A percentile compares a stretch with the other conserved stretches of the same genome.
Evolutionary conservation across 106 monocot species (phyloP).

Genomic region (Dioscorea dumetorum): DNA sequence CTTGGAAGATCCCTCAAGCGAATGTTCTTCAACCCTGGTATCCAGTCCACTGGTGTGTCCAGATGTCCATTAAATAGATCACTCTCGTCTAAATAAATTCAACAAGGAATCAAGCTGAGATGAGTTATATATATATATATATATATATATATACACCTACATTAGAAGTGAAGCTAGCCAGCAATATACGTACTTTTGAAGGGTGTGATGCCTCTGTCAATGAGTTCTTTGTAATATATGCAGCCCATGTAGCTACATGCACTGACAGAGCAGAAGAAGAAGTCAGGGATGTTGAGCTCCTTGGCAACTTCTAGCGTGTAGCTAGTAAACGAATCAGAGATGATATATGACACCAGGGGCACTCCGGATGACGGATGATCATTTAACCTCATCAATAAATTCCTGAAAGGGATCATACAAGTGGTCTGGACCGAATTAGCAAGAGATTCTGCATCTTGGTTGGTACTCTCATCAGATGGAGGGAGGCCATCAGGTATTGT

Average conservation of each 20-base stretch:
- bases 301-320: not conserved
- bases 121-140: not conserved
- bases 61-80: constrained; percentile 37
- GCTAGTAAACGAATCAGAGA: constrained; percentile 2
- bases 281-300: not conserved
- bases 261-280: constrained; percentile 1
- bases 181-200: not conserved
- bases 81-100: constrained; percentile 11
- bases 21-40: constrained; percentile 38
- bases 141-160: not conserved
- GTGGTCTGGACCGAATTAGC: constrained; percentile 5
- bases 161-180: too few relatives aligned
- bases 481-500: constrained; percentile 11
- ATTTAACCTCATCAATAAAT: not conserved
- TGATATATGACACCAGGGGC: constrained; percentile 4
- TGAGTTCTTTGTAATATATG: not conserved
- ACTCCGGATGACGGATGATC: not conserved
- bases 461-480: constrained; percentile 1
- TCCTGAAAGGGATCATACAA: not conserved
- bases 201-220: not conserved
- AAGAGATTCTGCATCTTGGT: constrained; percentile 4
- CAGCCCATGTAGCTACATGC: not conserved
- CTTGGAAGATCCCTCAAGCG: constrained; percentile 36
- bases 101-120: too few relatives aligned
- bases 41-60: constrained; percentile 28